Percentiles rank a stretch among this genome's conserved stretches.
These are phyloP conservation scores for Arthromyces matolae DNA, from an alignment of 768 basidiomycete species.

Conservation along the genomic window DNA sequence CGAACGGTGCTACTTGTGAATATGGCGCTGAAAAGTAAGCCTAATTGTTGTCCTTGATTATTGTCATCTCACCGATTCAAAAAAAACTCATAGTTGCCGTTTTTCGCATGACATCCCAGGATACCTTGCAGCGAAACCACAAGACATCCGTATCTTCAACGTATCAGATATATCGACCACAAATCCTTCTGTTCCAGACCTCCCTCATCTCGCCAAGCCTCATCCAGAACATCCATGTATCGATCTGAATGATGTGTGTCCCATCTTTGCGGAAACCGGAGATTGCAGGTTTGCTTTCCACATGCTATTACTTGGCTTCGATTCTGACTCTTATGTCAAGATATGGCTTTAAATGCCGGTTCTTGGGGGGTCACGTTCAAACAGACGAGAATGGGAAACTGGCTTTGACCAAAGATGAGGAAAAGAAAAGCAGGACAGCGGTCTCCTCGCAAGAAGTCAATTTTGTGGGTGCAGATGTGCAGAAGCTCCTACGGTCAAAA, in stretches of 20 bases:
- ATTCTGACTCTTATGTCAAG: conserved; percentile 21
- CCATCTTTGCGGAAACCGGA: conserved; percentile 63
- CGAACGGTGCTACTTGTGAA: conserved; percentile 66
- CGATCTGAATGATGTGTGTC: conserved; percentile 53
- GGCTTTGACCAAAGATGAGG: conserved; percentile 49
- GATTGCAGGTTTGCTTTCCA: conserved; percentile 58
- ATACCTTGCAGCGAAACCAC: conserved; percentile 75
- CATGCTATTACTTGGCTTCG: neutral
- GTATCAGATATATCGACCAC: conserved; percentile 37
- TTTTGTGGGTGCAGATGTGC: conserved; percentile 51
- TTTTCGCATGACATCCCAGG: conserved; percentile 72
- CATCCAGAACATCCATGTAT: conserved; percentile 37
- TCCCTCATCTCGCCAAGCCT: conserved; percentile 22
- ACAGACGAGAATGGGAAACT: conserved; percentile 42
- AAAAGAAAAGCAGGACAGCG: conserved; percentile 49
- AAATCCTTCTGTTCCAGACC: conserved; percentile 48
- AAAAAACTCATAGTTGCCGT: conserved; percentile 51
- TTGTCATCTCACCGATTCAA: neutral
- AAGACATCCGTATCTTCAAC: conserved; percentile 63
- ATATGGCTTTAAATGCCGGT: conserved; percentile 89
- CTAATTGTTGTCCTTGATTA: neutral
- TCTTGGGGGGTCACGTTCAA: conserved; percentile 72
- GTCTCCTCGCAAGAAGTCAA: conserved; percentile 62
- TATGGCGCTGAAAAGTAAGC: conserved; percentile 58
- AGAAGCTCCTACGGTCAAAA: conserved; percentile 62